These are phyloP conservation scores for Leccinum cinnamomeum DNA, from an alignment of 1,284 basidiomycete species.

Conservation along the genomic window DNA sequence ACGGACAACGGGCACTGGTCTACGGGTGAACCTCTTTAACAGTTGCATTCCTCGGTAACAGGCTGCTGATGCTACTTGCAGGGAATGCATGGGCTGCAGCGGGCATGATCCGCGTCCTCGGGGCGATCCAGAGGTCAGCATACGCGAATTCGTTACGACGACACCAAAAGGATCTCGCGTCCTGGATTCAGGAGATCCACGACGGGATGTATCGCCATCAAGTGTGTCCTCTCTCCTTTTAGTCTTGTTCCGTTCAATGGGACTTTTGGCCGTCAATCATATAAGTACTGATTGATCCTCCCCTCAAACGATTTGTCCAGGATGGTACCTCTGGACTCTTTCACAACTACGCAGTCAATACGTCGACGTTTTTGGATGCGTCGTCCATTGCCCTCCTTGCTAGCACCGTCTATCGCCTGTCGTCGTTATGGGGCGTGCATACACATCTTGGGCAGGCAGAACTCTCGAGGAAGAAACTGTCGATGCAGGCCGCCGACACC, in stretches of 20 bases:
- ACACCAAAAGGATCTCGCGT: slow-evolving; percentile 37
- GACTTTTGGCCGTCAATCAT: background rate
- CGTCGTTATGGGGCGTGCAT: slow-evolving; percentile 51
- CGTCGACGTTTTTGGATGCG: slow-evolving; percentile 69
- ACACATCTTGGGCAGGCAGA: slow-evolving; percentile 60
- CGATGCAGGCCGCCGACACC: slow-evolving; percentile 22
- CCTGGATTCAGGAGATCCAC: slow-evolving; percentile 76
- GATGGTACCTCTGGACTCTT: slow-evolving; percentile 50
- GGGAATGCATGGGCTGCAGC: too few species aligned
- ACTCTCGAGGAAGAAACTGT: slow-evolving; percentile 51
- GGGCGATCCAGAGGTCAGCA: too few species aligned
- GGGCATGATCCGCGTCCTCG: too few species aligned
- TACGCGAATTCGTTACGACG: too few species aligned
- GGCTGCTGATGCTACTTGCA: too few species aligned
- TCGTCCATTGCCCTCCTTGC: slow-evolving; percentile 77
- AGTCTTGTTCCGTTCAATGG: background rate
- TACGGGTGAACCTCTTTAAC: too few species aligned
- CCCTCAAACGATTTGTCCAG: background rate
- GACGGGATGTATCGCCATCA: slow-evolving; percentile 63
- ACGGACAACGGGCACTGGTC: too few species aligned
- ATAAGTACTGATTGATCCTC: background rate
- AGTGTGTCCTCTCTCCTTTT: slow-evolving; percentile 31
- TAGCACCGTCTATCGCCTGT: slow-evolving; percentile 71
- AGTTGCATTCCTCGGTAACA: too few species aligned
- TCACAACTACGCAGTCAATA: slow-evolving; percentile 73